phyloP scores from a whole-genome alignment of 164 flowering plant genomes.

The Umbellularia californica region DNA sequence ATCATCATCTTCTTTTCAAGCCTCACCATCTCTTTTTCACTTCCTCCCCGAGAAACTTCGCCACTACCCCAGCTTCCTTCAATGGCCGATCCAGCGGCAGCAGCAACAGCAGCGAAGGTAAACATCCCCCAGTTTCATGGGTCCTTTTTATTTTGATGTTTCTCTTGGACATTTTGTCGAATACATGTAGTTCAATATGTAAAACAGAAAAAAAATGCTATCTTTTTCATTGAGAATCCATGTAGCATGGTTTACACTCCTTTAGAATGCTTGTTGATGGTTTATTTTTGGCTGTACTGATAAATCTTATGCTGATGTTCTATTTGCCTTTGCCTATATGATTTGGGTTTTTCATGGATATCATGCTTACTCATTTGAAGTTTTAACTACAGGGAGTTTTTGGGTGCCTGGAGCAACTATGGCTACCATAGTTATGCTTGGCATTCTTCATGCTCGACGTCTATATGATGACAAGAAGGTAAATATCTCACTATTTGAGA shows the following conservation, averaged over 20 bases:
- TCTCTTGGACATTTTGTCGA: neutral
- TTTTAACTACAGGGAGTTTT: slow-evolving; percentile 41
- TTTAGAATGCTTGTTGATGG: neutral
- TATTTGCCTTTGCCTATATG: neutral
- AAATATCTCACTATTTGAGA: neutral
- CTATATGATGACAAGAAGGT: slow-evolving; percentile 88
- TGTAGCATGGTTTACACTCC: too few species aligned
- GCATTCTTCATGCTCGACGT: slow-evolving; percentile 86
- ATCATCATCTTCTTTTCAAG: neutral
- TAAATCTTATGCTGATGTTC: neutral
- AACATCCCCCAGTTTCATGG: neutral
- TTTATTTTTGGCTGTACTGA: neutral
- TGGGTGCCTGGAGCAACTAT: slow-evolving; percentile 86
- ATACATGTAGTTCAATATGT: too few species aligned
- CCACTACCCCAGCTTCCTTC: slow-evolving; percentile 33
- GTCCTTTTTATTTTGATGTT: neutral
- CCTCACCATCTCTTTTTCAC: slow-evolving; percentile 24
- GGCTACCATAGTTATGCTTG: slow-evolving; percentile 93
- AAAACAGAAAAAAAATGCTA: too few species aligned
- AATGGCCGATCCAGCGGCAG: slow-evolving; percentile 36
- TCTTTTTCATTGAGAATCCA: too few species aligned
- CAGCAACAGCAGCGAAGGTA: slow-evolving; percentile 34
- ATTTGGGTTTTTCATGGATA: neutral
- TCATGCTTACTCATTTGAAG: neutral
- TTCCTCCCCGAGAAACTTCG: slow-evolving; percentile 30